phyloP scores from a whole-genome alignment of 257 asterid genomes.

The Solanum clarkiae region DNA sequence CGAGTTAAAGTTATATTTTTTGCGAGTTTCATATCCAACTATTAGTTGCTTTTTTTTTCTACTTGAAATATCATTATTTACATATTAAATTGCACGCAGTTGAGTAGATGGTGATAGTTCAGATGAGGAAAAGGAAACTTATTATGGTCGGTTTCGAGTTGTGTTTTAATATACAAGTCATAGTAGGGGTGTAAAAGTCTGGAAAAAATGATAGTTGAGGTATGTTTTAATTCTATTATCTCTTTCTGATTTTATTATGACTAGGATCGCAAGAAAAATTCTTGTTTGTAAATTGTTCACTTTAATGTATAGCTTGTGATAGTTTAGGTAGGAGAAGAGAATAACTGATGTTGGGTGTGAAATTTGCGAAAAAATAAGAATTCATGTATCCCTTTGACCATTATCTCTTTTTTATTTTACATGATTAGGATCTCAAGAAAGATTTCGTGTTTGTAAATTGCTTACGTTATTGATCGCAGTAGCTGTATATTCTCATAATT shows the following conservation, averaged over 20 bases:
- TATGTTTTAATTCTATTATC: too few species aligned
- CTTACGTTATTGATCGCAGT: not conserved
- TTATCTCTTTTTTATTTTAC: not conserved
- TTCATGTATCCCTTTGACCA: not conserved
- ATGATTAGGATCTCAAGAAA: not conserved
- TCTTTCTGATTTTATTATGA: too few species aligned
- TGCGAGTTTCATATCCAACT: too few species aligned
- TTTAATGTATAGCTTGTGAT: not conserved
- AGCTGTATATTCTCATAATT: not conserved
- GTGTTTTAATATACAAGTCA: not conserved
- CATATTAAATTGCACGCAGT: not conserved
- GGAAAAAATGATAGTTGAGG: too few species aligned
- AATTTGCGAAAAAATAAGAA: too few species aligned
- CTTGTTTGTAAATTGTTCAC: too few species aligned
- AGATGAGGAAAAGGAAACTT: not conserved
- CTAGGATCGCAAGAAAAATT: too few species aligned
- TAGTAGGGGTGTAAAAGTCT: too few species aligned
- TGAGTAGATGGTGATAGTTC: not conserved
- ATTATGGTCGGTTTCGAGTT: not conserved
- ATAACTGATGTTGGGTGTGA: not conserved
- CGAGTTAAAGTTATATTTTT: not conserved
- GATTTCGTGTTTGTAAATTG: not conserved
- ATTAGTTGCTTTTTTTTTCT: too few species aligned
- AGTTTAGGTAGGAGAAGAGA: not conserved
- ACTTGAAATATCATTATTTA: not conserved